phyloP scores from a whole-genome alignment of 176 grass and related monocot species.

The Themeda triandra region DNA sequence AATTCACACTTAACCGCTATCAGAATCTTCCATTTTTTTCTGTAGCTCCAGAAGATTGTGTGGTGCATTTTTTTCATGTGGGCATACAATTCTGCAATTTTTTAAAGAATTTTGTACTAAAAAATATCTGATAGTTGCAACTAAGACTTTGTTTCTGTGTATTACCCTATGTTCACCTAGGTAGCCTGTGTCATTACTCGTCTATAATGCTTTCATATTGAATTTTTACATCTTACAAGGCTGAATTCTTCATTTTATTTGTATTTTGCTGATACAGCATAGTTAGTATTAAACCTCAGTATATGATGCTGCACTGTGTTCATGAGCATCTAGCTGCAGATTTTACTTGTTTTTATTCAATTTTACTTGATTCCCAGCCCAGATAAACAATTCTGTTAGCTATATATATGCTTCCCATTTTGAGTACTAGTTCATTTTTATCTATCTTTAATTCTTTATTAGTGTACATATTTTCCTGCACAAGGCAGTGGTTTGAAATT shows the following conservation, averaged over 20 bases:
- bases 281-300: background rate
- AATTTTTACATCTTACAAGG: background rate
- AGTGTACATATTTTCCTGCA: background rate
- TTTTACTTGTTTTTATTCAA: no score
- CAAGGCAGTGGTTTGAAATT: background rate
- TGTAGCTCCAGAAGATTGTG: background rate
- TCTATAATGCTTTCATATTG: background rate
- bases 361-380: no score
- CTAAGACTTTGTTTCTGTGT: background rate
- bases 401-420: background rate
- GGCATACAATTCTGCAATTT: background rate
- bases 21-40: background rate
- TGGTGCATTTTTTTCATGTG: background rate
- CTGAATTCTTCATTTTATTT: background rate
- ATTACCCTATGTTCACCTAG: background rate
- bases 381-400: background rate
- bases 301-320: background rate
- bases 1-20: background rate
- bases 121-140: background rate
- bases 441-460: no score
- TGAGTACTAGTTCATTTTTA: background rate
- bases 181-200: background rate
- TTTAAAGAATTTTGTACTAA: background rate
- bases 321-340: background rate
- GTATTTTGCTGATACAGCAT: background rate